Conservation (phyloP, 208 protist species). For the Entamoeba moshkovskii region DNA sequence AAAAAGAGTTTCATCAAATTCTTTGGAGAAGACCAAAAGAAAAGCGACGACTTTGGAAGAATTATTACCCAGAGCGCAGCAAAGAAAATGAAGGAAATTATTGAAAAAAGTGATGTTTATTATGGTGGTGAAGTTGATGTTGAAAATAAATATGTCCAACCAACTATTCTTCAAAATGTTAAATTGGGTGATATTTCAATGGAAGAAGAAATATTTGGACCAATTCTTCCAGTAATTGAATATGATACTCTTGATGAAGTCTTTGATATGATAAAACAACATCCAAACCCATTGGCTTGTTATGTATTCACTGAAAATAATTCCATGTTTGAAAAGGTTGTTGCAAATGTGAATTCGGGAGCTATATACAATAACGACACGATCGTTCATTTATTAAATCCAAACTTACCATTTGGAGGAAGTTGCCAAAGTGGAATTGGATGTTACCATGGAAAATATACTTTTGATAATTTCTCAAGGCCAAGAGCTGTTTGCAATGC, state of each 20-base stretch:
- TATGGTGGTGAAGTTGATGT: constrained; percentile 52
- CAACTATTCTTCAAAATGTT: constrained; percentile 57
- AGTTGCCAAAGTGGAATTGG: constrained; percentile 65
- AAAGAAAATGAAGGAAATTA: constrained; percentile 40
- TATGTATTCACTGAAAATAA: constrained; percentile 63
- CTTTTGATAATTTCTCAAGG: constrained; percentile 53
- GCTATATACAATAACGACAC: constrained; percentile 51
- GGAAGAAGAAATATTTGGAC: constrained; percentile 73
- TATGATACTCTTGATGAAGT: constrained; percentile 39
- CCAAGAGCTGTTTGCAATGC: neutral
- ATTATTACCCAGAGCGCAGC: constrained; percentile 46
- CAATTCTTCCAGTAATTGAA: constrained; percentile 57
- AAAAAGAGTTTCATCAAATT: constrained; percentile 18
- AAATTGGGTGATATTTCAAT: constrained; percentile 35
- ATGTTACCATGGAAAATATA: constrained; percentile 53
- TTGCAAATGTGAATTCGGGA: constrained; percentile 42
- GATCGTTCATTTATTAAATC: constrained; percentile 42
- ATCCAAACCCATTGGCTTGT: constrained; percentile 57
- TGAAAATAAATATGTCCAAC: constrained; percentile 48
- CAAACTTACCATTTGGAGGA: constrained; percentile 65
- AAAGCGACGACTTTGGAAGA: constrained; percentile 31
- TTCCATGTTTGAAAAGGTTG: constrained; percentile 33
- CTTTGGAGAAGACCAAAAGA: constrained; percentile 22
- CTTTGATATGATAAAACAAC: constrained; percentile 47
- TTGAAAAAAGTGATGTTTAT: constrained; percentile 28